A percentile compares a stretch with the other conserved stretches of the same genome.
Evolutionary conservation across 164 flowering plant species (phyloP).

Genomic region (Nelumbo lutea): DNA sequence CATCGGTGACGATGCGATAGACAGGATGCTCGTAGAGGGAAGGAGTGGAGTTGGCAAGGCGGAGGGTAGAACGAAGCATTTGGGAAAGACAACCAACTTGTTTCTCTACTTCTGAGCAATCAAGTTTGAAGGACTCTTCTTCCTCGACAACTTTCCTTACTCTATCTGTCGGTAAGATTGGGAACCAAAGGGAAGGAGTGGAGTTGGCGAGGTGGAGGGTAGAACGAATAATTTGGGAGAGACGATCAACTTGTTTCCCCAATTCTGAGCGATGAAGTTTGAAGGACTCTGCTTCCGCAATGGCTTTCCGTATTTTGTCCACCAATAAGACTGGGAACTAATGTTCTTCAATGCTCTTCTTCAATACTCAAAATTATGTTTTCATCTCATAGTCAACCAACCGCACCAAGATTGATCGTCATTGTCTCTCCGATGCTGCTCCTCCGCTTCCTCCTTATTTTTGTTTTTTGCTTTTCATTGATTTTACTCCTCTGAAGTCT

Average conservation of each 20-base stretch:
- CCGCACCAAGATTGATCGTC: no score
- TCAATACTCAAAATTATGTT: no score
- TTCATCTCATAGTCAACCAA: no score
- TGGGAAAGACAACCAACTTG: conserved; percentile 46
- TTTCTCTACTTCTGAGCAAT: conserved; percentile 48
- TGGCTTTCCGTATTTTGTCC: conserved; percentile 38
- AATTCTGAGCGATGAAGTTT: conserved; percentile 54
- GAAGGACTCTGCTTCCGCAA: conserved; percentile 46
- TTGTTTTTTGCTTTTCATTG: no score
- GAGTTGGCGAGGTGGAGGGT: conserved; percentile 32
- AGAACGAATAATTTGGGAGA: conserved; percentile 54
- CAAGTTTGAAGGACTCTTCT: conserved; percentile 48
- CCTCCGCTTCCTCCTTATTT: no score
- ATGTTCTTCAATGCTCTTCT: conserved; percentile 39
- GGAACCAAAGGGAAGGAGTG: conserved; percentile 25
- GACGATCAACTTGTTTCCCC: conserved; percentile 38
- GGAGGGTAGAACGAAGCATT: conserved; percentile 48
- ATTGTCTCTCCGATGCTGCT: no score
- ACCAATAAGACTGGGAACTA: conserved; percentile 33
- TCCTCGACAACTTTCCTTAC: conserved; percentile 34
- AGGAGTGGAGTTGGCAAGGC: conserved; percentile 28
- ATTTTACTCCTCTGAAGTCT: no score
- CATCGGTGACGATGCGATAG: conserved; percentile 51
- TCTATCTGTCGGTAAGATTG: conserved; percentile 43
- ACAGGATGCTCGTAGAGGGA: conserved; percentile 65